Percentiles rank a stretch among this genome's conserved stretches.
phyloP scores from a whole-genome alignment of 148 eudicot species.

The Pharnaceum exiguum region DNA sequence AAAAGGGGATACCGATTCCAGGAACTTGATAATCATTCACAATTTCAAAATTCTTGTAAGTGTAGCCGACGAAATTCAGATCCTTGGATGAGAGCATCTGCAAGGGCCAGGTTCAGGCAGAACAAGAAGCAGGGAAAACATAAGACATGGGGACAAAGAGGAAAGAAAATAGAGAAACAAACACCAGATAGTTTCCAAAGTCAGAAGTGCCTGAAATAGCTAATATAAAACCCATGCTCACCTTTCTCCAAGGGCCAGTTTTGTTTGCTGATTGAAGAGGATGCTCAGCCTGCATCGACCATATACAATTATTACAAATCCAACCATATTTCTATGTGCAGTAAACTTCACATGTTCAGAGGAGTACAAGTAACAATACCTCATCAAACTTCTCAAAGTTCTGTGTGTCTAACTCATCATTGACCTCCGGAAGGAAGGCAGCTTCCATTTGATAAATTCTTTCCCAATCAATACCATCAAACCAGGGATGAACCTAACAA shows the following conservation, averaged over 20 bases:
- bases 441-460: conserved; percentile 90
- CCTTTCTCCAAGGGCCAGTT: conserved; percentile 99
- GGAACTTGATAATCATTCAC: conserved; percentile 96
- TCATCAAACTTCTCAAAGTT: conserved; percentile 97
- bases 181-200: no score
- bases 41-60: conserved; percentile 93
- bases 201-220: background rate
- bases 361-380: conserved; percentile 32
- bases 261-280: conserved; percentile 53
- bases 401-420: conserved; percentile 93
- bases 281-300: conserved; percentile 51
- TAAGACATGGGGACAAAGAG: background rate
- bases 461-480: conserved; percentile 75
- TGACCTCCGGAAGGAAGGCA: conserved; percentile 94
- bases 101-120: conserved; percentile 12
- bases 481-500: conserved; percentile 73
- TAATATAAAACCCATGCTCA: conserved; percentile 14
- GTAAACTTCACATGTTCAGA: background rate
- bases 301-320: background rate
- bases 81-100: conserved; percentile 97
- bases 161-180: no score
- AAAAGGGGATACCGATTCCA: conserved; percentile 69
- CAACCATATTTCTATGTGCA: background rate
- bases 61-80: conserved; percentile 91
- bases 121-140: background rate